phyloP scores from a whole-genome alignment of 768 basidiomycete species.

The Amanita rubescens region DNA sequence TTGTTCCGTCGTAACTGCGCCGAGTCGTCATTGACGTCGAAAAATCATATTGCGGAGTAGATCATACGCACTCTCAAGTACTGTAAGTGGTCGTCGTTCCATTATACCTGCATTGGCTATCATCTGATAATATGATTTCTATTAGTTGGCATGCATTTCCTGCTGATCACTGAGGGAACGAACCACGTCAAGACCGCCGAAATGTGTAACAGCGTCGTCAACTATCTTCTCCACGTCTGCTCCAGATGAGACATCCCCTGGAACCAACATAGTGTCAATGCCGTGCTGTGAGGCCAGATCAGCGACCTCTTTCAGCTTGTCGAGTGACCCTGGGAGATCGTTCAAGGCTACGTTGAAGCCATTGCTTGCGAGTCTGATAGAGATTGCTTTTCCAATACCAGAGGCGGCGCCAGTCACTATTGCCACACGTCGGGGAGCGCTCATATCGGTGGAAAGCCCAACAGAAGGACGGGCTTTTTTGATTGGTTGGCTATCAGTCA shows the following conservation, averaged over 20 bases:
- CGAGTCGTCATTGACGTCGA: neutral
- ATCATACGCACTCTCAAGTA: too few species aligned
- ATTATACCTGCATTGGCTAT: slow-evolving; percentile 38
- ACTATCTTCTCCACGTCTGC: slow-evolving; percentile 19
- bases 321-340: neutral
- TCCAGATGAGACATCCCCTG: neutral
- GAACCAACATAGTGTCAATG: neutral
- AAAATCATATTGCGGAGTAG: too few species aligned
- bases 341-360: neutral
- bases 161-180: too few species aligned
- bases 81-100: slow-evolving; percentile 9
- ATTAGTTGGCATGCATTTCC: neutral
- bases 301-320: neutral
- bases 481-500: too few species aligned
- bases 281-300: neutral
- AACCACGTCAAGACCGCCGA: slow-evolving; percentile 42
- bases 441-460: too few species aligned
- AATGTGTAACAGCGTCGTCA: slow-evolving; percentile 18
- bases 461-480: too few species aligned
- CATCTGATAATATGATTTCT: slow-evolving; percentile 24
- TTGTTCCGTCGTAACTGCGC: slow-evolving; percentile 24
- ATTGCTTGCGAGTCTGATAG: neutral
- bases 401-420: neutral
- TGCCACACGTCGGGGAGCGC: neutral
- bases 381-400: neutral